Percentiles rank a stretch among this genome's conserved stretches.
Conservation (phyloP, 257 asterid genomes). For the Linaria vulgaris region DNA sequence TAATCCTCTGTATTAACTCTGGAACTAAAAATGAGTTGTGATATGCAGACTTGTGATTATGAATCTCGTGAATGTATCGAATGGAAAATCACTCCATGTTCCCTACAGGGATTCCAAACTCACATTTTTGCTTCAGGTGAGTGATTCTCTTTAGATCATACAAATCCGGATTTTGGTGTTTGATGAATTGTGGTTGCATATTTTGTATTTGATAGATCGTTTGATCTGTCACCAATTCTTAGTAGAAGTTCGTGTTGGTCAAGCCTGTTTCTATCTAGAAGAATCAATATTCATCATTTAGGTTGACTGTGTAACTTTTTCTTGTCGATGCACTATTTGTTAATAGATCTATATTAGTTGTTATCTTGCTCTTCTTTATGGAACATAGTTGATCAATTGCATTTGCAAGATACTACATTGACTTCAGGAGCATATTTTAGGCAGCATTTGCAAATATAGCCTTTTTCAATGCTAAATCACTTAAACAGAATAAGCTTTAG, state of each 20-base stretch:
- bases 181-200: no score
- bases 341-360: no score
- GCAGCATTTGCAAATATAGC: not conserved
- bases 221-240: not conserved
- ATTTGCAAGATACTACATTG: not conserved
- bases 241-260: conserved; percentile 1
- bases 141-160: conserved; percentile 24
- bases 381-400: not conserved
- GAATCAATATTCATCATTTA: no score
- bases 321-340: no score
- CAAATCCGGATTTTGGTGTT: conserved; percentile 16
- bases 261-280: not conserved
- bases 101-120: conserved; percentile 98
- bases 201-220: not conserved
- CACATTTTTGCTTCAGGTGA: conserved; percentile 98
- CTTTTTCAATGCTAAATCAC: no score
- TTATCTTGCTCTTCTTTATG: not conserved
- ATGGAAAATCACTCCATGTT: conserved; percentile 86
- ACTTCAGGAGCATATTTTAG: not conserved
- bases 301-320: no score
- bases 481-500: no score
- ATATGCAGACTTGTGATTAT: conserved; percentile 85
- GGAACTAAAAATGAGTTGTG: conserved; percentile 13
- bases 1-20: conserved; percentile 12
- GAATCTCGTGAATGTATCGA: conserved; percentile 89